A percentile compares a stretch with the other conserved stretches of the same genome.
phyloP scores from a whole-genome alignment of 1,139 yeast species.

The Pichia sp. region DNA sequence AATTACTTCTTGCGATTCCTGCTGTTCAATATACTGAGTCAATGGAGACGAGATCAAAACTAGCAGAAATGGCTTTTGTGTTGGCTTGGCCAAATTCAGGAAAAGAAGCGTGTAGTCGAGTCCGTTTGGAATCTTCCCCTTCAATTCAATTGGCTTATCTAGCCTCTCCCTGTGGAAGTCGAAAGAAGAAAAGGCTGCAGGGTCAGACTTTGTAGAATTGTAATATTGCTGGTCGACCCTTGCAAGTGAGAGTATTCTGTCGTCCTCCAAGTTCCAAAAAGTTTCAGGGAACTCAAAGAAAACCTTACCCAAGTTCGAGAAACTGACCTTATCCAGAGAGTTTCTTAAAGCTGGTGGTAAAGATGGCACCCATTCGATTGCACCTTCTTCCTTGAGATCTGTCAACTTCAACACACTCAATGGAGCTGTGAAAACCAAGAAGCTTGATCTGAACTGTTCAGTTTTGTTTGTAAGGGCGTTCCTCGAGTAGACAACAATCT shows the following conservation, averaged over 20 bases:
- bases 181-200: slow-evolving; percentile 4
- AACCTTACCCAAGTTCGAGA: slow-evolving; percentile 73
- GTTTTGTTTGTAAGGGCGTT: slow-evolving; percentile 22
- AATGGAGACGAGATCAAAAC: slow-evolving; percentile 66
- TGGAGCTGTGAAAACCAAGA: slow-evolving; percentile 70
- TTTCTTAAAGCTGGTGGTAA: slow-evolving; percentile 45
- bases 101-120: slow-evolving; percentile 37
- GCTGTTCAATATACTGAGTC: slow-evolving; percentile 46
- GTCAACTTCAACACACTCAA: slow-evolving; percentile 54
- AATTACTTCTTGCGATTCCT: slow-evolving; percentile 30
- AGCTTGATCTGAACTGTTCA: slow-evolving; percentile 40
- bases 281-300: slow-evolving; percentile 61
- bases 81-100: slow-evolving; percentile 39
- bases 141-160: slow-evolving; percentile 12
- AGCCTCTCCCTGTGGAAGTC: slow-evolving; percentile 2
- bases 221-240: slow-evolving; percentile 29
- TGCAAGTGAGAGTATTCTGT: slow-evolving; percentile 48
- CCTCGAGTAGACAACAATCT: slow-evolving; percentile 23
- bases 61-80: slow-evolving; percentile 47
- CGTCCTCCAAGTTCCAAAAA: slow-evolving; percentile 61
- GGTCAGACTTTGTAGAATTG: slow-evolving; percentile 3
- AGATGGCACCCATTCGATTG: slow-evolving; percentile 56
- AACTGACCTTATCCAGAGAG: slow-evolving; percentile 47
- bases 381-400: slow-evolving; percentile 36
- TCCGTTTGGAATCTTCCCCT: slow-evolving; percentile 12